Evolutionary conservation across 805 yeast species (phyloP).

Genomic region (Wickerhamomyces queroliae): DNA sequence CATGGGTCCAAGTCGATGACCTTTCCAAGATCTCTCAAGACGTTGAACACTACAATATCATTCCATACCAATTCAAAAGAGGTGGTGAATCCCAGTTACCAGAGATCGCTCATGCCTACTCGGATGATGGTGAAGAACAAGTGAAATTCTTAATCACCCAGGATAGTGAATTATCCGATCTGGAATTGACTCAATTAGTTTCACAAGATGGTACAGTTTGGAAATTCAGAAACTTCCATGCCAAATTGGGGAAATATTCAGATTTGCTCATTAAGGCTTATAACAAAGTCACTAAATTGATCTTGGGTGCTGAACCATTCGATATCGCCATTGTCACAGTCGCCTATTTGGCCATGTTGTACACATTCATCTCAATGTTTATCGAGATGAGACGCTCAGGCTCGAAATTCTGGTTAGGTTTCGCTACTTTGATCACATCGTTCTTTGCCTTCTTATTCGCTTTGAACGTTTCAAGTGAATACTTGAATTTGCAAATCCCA

Average conservation of each 20-base stretch:
- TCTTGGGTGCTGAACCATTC: slow-evolving; percentile 74
- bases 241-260: slow-evolving; percentile 49
- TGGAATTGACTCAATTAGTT: slow-evolving; percentile 9
- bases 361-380: slow-evolving; percentile 71
- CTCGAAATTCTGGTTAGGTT: slow-evolving; percentile 82
- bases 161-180: slow-evolving; percentile 8
- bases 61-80: slow-evolving; percentile 54
- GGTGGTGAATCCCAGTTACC: slow-evolving; percentile 37
- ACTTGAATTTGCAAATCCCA: slow-evolving; percentile 58
- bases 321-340: slow-evolving; percentile 74
- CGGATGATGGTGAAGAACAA: slow-evolving; percentile 35
- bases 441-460: slow-evolving; percentile 83
- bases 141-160: slow-evolving; percentile 33
- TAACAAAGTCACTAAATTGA: slow-evolving; percentile 35
- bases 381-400: slow-evolving; percentile 72
- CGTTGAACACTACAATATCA: slow-evolving; percentile 41
- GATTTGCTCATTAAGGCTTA: slow-evolving; percentile 41
- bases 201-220: slow-evolving; percentile 45
- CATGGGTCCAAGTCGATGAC: slow-evolving; percentile 48
- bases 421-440: slow-evolving; percentile 73
- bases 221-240: slow-evolving; percentile 50
- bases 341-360: slow-evolving; percentile 86
- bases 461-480: slow-evolving; percentile 50
- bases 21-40: slow-evolving; percentile 25
- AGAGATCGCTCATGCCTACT: slow-evolving; percentile 31